A percentile compares a stretch with the other conserved stretches of the same genome.
Evolutionary conservation across 441 rosid species (phyloP).

Genomic region (Erodium trifolium): DNA sequence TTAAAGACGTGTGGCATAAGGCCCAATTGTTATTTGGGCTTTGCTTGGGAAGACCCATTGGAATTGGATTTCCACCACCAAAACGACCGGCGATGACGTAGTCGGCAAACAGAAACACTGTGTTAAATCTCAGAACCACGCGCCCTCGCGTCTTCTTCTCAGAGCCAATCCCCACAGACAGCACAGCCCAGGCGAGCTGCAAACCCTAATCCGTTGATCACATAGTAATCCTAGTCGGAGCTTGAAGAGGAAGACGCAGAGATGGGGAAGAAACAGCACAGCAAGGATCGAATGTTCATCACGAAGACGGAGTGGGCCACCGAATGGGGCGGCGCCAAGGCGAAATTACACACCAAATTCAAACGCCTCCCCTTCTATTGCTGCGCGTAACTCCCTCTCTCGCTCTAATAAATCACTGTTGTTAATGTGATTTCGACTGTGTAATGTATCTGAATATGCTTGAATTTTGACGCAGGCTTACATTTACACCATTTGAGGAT

Average conservation of each 20-base stretch:
- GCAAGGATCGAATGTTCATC: slow-evolving; percentile 85
- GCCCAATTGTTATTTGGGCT: neutral
- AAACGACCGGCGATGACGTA: slow-evolving; percentile 7
- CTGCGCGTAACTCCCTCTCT: slow-evolving; percentile 57
- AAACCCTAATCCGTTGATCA: no score
- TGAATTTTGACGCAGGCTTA: slow-evolving; percentile 47
- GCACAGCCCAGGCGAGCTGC: neutral
- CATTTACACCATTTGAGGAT: slow-evolving; percentile 76
- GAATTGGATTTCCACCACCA: neutral
- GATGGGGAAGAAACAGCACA: slow-evolving; percentile 95
- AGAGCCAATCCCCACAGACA: neutral
- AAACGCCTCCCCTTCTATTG: slow-evolving; percentile 91
- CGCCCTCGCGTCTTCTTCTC: neutral
- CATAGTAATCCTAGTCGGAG: neutral
- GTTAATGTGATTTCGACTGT: neutral
- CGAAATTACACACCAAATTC: slow-evolving; percentile 76
- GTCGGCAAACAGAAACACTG: slow-evolving; percentile 2
- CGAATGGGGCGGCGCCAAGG: slow-evolving; percentile 98
- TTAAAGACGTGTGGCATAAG: neutral
- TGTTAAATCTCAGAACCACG: neutral
- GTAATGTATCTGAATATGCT: neutral
- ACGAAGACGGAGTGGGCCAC: slow-evolving; percentile 97
- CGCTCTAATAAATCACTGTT: neutral
- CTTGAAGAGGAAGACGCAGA: slow-evolving; percentile 13
- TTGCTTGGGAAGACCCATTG: neutral